Conservation (phyloP, 2,329 filamentous ascomycete species). For the Pseudopithomyces chartarum region DNA sequence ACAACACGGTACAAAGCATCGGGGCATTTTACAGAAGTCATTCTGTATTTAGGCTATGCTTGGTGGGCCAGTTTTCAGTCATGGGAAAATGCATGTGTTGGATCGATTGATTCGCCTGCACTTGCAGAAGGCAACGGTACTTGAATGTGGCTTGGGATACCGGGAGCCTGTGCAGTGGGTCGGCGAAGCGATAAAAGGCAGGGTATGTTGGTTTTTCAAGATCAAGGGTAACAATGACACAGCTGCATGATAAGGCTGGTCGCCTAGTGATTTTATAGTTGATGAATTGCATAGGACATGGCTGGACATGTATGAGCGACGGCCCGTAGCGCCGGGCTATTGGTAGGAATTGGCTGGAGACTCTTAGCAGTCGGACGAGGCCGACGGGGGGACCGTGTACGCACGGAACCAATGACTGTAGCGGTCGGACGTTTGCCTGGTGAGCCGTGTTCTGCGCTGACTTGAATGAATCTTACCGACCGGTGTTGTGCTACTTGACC, state of each 20-base stretch:
- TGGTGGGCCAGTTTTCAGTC: too few relatives aligned
- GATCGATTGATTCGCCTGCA: neutral
- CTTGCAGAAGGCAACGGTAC: neutral
- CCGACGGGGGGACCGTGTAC: slow-evolving; percentile 3
- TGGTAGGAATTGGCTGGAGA: neutral
- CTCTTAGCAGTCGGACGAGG: neutral
- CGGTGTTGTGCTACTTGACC: neutral
- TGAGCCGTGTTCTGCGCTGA: slow-evolving; percentile 2
- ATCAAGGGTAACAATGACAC: neutral
- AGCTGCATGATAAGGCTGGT: neutral
- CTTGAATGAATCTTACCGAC: neutral
- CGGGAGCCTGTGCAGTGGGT: slow-evolving; percentile 13
- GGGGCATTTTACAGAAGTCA: too few relatives aligned
- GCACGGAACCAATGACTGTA: slow-evolving; percentile 4
- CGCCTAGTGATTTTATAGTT: neutral
- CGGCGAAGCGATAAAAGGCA: neutral
- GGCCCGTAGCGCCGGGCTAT: slow-evolving; percentile 8
- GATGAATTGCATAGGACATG: neutral
- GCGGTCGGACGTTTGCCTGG: slow-evolving; percentile 8
- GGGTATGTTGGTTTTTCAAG: neutral
- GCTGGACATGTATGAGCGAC: slow-evolving; percentile 1
- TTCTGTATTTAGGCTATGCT: too few relatives aligned
- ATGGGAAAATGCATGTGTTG: neutral
- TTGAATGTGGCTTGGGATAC: slow-evolving; percentile 1
- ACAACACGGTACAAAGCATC: neutral